Conservation (phyloP, 805 yeast species). For the Ogataea wickerhamii region DNA sequence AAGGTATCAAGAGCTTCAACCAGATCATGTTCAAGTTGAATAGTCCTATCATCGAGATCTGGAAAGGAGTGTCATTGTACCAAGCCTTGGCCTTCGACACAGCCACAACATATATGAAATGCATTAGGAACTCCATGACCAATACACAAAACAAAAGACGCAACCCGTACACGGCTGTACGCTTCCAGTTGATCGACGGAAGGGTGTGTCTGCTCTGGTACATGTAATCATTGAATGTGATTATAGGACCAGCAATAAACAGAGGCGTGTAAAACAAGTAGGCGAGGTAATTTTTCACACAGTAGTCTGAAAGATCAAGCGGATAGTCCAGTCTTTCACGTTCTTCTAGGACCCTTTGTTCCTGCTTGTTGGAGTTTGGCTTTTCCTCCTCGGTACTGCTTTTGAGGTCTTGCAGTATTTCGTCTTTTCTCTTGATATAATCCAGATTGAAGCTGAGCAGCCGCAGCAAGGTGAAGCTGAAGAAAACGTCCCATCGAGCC, state of each 20-base stretch:
- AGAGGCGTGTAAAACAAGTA: conserved; percentile 84
- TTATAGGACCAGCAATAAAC: conserved; percentile 91
- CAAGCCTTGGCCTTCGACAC: conserved; percentile 87
- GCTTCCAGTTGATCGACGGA: conserved; percentile 52
- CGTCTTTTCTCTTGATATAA: conserved; percentile 44
- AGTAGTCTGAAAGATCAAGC: conserved; percentile 58
- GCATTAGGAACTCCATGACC: conserved; percentile 86
- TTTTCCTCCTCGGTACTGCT: conserved; percentile 11
- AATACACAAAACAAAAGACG: conserved; percentile 71
- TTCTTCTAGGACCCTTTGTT: conserved; percentile 39
- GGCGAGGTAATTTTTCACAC: conserved; percentile 62
- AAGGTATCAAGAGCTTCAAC: conserved; percentile 89
- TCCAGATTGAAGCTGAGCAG: conserved; percentile 83
- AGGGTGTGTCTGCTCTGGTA: conserved; percentile 63
- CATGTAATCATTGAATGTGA: conserved; percentile 87
- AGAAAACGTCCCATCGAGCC: conserved; percentile 93
- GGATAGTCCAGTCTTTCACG: conserved; percentile 64
- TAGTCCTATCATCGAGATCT: conserved; percentile 90
- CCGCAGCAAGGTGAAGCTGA: conserved; percentile 82
- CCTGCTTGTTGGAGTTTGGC: conserved; percentile 1
- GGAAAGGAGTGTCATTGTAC: conserved; percentile 86
- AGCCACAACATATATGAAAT: conserved; percentile 89
- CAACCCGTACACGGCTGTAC: conserved; percentile 58
- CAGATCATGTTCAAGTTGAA: conserved; percentile 89
- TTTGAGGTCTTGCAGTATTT: conserved; percentile 6